Evolutionary conservation across 305 asterid genomes (phyloP).

Genomic region (Fraxinus paxiana): DNA sequence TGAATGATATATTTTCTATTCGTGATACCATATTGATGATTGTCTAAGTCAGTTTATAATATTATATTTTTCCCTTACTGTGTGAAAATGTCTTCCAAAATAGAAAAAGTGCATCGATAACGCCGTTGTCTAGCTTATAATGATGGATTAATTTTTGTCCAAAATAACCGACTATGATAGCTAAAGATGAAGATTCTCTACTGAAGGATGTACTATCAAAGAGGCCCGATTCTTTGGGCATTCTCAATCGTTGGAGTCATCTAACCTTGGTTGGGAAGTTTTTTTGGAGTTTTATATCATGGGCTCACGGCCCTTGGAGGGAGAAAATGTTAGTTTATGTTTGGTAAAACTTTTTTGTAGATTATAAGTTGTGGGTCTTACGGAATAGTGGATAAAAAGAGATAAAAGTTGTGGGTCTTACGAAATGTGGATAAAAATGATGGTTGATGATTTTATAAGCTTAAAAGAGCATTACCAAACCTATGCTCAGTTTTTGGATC

Average conservation of each 20-base stretch:
- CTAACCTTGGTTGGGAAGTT: not conserved
- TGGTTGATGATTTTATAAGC: too few relatives aligned
- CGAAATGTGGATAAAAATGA: too few relatives aligned
- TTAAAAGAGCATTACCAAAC: too few relatives aligned
- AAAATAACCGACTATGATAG: not conserved
- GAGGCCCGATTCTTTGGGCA: not conserved
- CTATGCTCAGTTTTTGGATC: not conserved
- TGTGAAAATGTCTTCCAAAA: not conserved
- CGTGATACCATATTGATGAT: not conserved
- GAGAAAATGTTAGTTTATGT: too few relatives aligned
- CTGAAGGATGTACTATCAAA: not conserved
- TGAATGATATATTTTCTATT: not conserved
- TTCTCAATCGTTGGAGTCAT: not conserved
- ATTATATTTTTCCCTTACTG: too few relatives aligned
- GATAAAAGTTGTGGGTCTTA: too few relatives aligned
- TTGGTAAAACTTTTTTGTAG: too few relatives aligned
- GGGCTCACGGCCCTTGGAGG: not conserved
- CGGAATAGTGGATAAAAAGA: too few relatives aligned
- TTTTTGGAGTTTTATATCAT: too few relatives aligned
- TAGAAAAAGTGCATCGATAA: not conserved
- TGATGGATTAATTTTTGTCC: not conserved
- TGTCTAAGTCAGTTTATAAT: too few relatives aligned
- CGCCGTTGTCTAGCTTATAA: not conserved
- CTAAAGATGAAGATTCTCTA: not conserved
- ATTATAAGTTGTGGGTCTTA: too few relatives aligned